Evolutionary conservation across 441 rosid species (phyloP).

Genomic region (Aleurites moluccanus): DNA sequence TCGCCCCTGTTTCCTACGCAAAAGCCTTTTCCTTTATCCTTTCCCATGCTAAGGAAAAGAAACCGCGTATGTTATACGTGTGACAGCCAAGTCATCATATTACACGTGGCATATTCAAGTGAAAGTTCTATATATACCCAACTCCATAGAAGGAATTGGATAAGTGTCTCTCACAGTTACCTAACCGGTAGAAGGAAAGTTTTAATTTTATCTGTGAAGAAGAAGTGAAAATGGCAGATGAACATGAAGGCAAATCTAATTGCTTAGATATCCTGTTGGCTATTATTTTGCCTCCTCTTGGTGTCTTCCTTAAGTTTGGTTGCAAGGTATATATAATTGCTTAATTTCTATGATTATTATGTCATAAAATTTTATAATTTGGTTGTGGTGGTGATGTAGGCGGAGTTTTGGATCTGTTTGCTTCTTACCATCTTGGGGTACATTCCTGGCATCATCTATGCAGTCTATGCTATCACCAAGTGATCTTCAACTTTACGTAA

Average conservation of each 20-base stretch:
- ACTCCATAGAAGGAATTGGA: too few relatives aligned
- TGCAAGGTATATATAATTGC: constrained; percentile 46
- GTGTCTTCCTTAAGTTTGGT: constrained; percentile 87
- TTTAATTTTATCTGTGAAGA: background rate
- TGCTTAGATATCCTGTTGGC: constrained; percentile 76
- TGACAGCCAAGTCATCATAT: background rate
- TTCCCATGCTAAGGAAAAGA: background rate
- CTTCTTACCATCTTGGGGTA: constrained; percentile 71
- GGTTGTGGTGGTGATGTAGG: constrained; percentile 31
- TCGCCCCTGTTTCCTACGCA: background rate
- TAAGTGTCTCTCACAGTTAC: background rate
- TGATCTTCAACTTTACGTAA: constrained; percentile 4
- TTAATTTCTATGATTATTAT: background rate
- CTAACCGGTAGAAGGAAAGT: background rate
- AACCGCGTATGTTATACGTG: background rate
- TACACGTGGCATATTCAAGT: background rate
- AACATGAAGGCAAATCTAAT: constrained; percentile 38
- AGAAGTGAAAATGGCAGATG: constrained; percentile 25
- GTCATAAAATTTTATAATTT: background rate
- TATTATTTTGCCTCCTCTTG: constrained; percentile 87
- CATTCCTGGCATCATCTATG: constrained; percentile 83
- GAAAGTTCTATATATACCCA: background rate
- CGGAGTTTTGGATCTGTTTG: constrained; percentile 90
- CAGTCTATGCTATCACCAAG: constrained; percentile 79
- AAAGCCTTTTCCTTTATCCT: background rate